Conservation (phyloP, 2,329 filamentous ascomycete genomes). For the Sporothrix euskadiensis region DNA sequence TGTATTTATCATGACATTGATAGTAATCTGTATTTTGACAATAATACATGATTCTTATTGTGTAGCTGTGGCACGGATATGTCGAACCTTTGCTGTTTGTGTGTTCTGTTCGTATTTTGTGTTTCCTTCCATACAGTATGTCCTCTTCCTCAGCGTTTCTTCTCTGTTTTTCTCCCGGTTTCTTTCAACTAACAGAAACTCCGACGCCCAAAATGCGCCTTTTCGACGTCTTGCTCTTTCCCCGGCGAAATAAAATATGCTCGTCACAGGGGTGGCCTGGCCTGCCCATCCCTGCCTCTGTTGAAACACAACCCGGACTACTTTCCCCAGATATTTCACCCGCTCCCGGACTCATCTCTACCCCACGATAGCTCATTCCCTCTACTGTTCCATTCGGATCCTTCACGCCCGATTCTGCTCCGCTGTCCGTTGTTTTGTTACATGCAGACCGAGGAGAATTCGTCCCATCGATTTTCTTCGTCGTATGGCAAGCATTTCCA, state of each 20-base stretch:
- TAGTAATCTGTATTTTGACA: no score
- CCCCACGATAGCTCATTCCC: neutral
- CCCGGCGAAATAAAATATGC: neutral
- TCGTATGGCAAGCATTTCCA: neutral
- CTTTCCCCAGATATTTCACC: neutral
- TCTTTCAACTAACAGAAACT: neutral
- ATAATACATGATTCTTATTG: no score
- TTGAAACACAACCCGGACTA: conserved; percentile 2
- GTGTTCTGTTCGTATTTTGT: no score
- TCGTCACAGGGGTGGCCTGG: conserved; percentile 1
- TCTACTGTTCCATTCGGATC: neutral
- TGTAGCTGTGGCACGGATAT: no score
- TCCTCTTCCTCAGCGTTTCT: no score
- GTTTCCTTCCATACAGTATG: no score
- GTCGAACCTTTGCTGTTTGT: no score
- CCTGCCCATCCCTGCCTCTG: neutral
- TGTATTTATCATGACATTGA: neutral
- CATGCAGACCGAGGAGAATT: neutral
- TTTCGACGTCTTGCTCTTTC: neutral
- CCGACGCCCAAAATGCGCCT: neutral
- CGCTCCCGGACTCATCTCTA: neutral
- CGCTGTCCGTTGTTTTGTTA: neutral
- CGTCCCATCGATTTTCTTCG: neutral
- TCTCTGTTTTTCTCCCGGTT: no score
- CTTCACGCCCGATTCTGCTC: neutral